phyloP scores from a whole-genome alignment of 805 yeast species.

The Yarrowia deformans region DNA sequence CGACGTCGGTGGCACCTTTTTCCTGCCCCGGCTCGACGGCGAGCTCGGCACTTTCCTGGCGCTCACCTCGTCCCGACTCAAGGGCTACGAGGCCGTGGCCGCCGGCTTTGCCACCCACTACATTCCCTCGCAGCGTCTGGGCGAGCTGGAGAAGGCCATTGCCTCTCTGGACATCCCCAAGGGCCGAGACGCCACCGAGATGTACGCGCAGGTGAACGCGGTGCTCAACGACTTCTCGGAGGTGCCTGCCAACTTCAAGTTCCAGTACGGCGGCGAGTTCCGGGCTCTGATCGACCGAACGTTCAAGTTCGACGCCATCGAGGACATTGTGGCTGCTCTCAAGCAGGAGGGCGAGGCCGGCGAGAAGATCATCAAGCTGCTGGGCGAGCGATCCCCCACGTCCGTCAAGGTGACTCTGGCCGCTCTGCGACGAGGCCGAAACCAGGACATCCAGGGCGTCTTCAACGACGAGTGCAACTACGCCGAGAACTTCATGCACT shows the following conservation, averaged over 20 bases:
- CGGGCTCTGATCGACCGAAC: constrained; percentile 71
- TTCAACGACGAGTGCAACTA: constrained; percentile 74
- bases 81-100: constrained; percentile 80
- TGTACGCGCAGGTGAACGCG: constrained; percentile 66
- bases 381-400: constrained; percentile 75
- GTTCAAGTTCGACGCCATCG: constrained; percentile 61
- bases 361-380: constrained; percentile 58
- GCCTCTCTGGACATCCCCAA: constrained; percentile 59
- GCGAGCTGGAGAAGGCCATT: constrained; percentile 68
- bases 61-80: constrained; percentile 79
- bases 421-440: constrained; percentile 66
- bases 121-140: constrained; percentile 70
- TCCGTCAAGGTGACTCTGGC: constrained; percentile 77
- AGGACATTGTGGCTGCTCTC: constrained; percentile 63
- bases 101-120: constrained; percentile 92
- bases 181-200: constrained; percentile 50
- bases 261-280: constrained; percentile 60
- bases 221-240: constrained; percentile 81
- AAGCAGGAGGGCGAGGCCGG: constrained; percentile 67
- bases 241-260: constrained; percentile 67
- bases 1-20: constrained; percentile 94
- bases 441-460: constrained; percentile 67
- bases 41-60: constrained; percentile 86
- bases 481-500: constrained; percentile 77
- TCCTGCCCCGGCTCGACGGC: constrained; percentile 81